phyloP scores from a whole-genome alignment of 768 basidiomycete species.

The Termitomyces sp. region DNA sequence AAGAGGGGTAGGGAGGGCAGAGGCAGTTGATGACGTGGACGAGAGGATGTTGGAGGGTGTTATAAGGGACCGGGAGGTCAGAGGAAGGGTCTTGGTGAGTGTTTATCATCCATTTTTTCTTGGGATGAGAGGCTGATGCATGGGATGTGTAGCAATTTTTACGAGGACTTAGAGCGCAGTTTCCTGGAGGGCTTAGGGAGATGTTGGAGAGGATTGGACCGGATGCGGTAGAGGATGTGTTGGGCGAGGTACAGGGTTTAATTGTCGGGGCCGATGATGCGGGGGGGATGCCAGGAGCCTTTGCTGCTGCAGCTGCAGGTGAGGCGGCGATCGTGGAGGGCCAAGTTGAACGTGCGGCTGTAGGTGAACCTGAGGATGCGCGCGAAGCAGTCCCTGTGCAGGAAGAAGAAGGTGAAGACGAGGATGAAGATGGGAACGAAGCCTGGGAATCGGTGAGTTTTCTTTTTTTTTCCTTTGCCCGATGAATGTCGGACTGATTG shows the following conservation, averaged over 20 bases:
- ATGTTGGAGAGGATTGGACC: slow-evolving; percentile 52
- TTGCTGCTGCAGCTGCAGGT: background rate
- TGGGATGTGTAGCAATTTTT: slow-evolving; percentile 48
- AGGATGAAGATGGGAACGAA: slow-evolving; percentile 18
- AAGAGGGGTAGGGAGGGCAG: slow-evolving; percentile 18
- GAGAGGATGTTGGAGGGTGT: slow-evolving; percentile 48
- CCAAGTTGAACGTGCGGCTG: slow-evolving; percentile 11
- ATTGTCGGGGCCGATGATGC: slow-evolving; percentile 24
- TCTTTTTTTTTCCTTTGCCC: background rate
- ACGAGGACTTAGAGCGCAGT: slow-evolving; percentile 39
- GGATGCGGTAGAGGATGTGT: slow-evolving; percentile 55
- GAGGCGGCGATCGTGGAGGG: slow-evolving; percentile 21
- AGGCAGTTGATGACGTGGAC: slow-evolving; percentile 35
- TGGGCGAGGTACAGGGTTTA: slow-evolving; percentile 36
- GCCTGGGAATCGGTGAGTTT: background rate
- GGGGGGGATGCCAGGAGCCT: slow-evolving; percentile 38
- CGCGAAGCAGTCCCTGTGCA: background rate
- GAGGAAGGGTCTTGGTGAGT: slow-evolving; percentile 38
- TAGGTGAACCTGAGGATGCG: background rate
- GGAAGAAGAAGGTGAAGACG: slow-evolving; percentile 23
- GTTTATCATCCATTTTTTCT: background rate
- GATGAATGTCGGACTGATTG: background rate
- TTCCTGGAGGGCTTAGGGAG: slow-evolving; percentile 62
- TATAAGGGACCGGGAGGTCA: slow-evolving; percentile 51
- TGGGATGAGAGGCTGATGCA: slow-evolving; percentile 13